These are phyloP conservation scores for Colletotrichum tanaceti DNA, from an alignment of 2,329 filamentous ascomycete genomes.

Conservation along the genomic window DNA sequence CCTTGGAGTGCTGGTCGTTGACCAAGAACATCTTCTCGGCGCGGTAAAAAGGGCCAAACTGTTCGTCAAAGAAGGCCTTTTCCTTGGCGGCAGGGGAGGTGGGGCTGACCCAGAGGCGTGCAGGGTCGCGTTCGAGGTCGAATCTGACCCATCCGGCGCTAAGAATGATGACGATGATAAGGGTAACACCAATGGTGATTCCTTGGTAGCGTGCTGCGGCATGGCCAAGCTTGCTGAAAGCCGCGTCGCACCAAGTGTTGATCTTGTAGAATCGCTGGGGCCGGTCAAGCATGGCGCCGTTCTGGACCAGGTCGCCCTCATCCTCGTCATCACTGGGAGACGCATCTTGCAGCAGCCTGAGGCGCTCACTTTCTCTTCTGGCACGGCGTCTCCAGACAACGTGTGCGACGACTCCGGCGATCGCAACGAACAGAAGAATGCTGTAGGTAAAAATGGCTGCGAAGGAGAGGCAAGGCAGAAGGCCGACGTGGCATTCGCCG, in stretches of 20 bases:
- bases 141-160: conserved; percentile 92
- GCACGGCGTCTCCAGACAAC: conserved; percentile 80
- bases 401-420: conserved; percentile 76
- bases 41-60: conserved; percentile 96
- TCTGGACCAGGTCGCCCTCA: conserved; percentile 85
- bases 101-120: conserved; percentile 95
- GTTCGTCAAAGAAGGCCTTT: conserved; percentile 91
- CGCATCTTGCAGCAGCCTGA: conserved; percentile 88
- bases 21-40: conserved; percentile 94
- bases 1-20: conserved; percentile 78
- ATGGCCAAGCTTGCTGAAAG: conserved; percentile 84
- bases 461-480: conserved; percentile 93
- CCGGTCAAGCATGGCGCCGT: conserved; percentile 80
- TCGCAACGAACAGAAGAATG: conserved; percentile 75
- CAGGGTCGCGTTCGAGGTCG: conserved; percentile 89
- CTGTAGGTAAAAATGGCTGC: conserved; percentile 89
- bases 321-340: conserved; percentile 92
- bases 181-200: conserved; percentile 80
- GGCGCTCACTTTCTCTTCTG: conserved; percentile 80
- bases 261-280: conserved; percentile 83
- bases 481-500: conserved; percentile 82
- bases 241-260: conserved; percentile 83
- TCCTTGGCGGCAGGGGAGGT: conserved; percentile 90
- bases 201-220: conserved; percentile 84
- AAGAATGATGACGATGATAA: conserved; percentile 81